A percentile compares a stretch with the other conserved stretches of the same genome.
phyloP scores from a whole-genome alignment of 2,329 filamentous ascomycete genomes.

The Calonectria pseudoturangicola region DNA sequence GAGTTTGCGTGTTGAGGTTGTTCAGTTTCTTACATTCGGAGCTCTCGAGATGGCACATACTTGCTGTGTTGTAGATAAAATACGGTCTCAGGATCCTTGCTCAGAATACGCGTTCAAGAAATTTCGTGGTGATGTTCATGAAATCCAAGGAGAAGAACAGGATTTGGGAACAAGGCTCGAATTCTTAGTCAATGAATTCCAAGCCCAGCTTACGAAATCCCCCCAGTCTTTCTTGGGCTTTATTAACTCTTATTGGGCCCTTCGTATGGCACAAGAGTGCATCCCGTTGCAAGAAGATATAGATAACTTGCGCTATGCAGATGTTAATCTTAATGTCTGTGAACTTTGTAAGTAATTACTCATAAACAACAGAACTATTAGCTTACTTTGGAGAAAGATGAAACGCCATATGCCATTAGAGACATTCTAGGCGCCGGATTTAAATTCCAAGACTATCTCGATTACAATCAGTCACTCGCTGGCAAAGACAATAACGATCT shows the following conservation, averaged over 20 bases:
- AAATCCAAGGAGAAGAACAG: constrained; percentile 19
- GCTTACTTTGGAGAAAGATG: constrained; percentile 8
- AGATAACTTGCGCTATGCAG: neutral
- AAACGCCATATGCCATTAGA: neutral
- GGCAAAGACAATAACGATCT: neutral
- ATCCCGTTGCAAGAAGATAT: neutral
- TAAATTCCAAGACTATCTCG: neutral
- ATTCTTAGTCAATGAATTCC: neutral
- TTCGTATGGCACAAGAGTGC: constrained; percentile 22
- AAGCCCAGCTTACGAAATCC: neutral
- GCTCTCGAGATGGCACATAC: constrained; percentile 34
- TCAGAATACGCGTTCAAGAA: too few species aligned
- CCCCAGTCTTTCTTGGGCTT: neutral
- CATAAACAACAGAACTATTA: too few species aligned
- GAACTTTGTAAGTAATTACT: neutral
- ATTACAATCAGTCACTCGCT: neutral
- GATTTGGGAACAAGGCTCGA: constrained; percentile 13
- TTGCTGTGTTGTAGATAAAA: neutral
- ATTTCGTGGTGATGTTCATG: too few species aligned
- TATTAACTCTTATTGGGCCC: constrained; percentile 1
- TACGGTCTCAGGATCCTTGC: too few species aligned
- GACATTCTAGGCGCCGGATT: neutral
- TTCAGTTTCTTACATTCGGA: constrained; percentile 20
- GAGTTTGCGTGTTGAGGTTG: neutral
- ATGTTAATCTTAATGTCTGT: neutral